A percentile compares a stretch with the other conserved stretches of the same genome.
These are phyloP conservation scores for Periconia sp. DNA, from an alignment of 2,329 filamentous ascomycete genomes.

Conservation along the genomic window DNA sequence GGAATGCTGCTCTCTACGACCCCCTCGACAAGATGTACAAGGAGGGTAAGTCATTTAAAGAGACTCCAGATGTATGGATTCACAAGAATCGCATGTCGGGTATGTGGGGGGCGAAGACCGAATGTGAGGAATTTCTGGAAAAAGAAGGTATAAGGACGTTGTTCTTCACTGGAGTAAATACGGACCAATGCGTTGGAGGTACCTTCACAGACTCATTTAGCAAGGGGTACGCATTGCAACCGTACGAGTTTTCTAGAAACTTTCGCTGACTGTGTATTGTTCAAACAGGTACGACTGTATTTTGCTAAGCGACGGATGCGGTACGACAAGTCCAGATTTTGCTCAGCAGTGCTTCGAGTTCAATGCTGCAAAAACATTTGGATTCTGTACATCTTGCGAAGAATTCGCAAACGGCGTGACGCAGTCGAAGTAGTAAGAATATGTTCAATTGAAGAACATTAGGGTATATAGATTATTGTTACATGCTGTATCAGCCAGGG, in stretches of 20 bases:
- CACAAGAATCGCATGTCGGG: slow-evolving; percentile 52
- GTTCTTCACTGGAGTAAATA: slow-evolving; percentile 51
- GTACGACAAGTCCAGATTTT: slow-evolving; percentile 43
- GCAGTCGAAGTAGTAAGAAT: too few relatives aligned
- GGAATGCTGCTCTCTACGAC: slow-evolving; percentile 50
- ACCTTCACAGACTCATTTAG: slow-evolving; percentile 51
- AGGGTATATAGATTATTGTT: too few relatives aligned
- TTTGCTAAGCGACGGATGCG: slow-evolving; percentile 49
- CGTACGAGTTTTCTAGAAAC: too few relatives aligned
- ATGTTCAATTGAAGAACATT: too few relatives aligned
- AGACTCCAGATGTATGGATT: slow-evolving; percentile 34
- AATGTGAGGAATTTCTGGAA: slow-evolving; percentile 46
- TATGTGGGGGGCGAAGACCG: slow-evolving; percentile 44
- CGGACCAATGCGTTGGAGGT: slow-evolving; percentile 51
- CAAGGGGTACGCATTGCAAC: slow-evolving; percentile 29
- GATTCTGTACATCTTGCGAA: slow-evolving; percentile 46
- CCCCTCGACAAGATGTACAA: slow-evolving; percentile 43
- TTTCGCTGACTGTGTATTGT: too few relatives aligned
- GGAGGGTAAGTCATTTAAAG: slow-evolving; percentile 18
- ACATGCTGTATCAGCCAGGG: too few relatives aligned
- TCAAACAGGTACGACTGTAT: slow-evolving; percentile 54
- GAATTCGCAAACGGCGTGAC: slow-evolving; percentile 36
- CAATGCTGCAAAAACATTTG: slow-evolving; percentile 49
- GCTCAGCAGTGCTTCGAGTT: slow-evolving; percentile 49
- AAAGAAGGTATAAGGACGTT: slow-evolving; percentile 47